A percentile compares a stretch with the other conserved stretches of the same genome.
Evolutionary conservation across 306 rosid genomes (phyloP).

Genomic region (Echinosophora koreensis): DNA sequence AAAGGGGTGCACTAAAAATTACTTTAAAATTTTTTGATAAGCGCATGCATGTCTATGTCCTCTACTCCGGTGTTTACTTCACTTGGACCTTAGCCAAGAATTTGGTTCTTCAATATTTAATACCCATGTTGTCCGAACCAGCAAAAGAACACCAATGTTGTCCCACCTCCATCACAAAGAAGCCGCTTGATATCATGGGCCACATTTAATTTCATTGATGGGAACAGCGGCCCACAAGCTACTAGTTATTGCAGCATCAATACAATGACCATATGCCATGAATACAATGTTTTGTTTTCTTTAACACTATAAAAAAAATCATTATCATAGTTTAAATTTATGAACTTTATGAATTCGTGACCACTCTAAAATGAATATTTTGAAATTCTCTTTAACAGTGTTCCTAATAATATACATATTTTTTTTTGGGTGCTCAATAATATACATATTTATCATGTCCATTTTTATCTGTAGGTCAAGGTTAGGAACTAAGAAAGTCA

Average conservation of each 20-base stretch:
- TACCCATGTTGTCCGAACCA: conserved; percentile 20
- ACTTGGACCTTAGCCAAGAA: background rate
- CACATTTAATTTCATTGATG: conserved; percentile 42
- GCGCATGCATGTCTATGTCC: background rate
- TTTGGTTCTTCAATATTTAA: conserved; percentile 27
- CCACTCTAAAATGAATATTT: background rate
- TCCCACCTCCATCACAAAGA: conserved; percentile 30
- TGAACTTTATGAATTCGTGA: background rate
- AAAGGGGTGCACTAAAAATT: background rate
- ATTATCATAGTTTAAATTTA: background rate
- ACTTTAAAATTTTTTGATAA: background rate
- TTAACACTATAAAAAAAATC: background rate
- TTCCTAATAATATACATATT: no score
- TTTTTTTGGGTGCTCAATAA: no score
- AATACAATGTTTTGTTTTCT: conserved; percentile 8
- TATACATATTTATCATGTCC: no score
- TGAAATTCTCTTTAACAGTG: no score
- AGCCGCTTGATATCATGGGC: conserved; percentile 23
- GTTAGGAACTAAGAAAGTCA: no score
- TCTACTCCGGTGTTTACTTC: background rate
- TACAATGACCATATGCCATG: background rate
- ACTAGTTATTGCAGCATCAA: conserved; percentile 14
- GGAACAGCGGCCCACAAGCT: conserved; percentile 36
- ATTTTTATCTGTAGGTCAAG: no score
- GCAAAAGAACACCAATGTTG: background rate